Evolutionary conservation across 495 filamentous ascomycete species (phyloP).

Genomic region (Aspergillus nidulans): DNA sequence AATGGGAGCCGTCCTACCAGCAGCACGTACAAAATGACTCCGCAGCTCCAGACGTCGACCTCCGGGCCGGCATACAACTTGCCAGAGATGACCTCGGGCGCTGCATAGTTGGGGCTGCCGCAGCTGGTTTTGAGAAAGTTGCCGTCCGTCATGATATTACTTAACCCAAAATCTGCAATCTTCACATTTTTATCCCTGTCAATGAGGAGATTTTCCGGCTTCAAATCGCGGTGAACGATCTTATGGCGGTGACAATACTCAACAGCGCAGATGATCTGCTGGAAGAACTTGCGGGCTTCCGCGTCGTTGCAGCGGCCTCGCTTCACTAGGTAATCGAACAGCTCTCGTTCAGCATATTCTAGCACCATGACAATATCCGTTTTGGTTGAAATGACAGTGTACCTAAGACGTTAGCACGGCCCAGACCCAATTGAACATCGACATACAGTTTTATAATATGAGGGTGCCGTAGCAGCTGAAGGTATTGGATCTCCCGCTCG

Average conservation of each 20-base stretch:
- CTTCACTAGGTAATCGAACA: slow-evolving; percentile 95
- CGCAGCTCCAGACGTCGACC: slow-evolving; percentile 99
- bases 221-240: slow-evolving; percentile 95
- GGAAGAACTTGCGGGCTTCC: slow-evolving; percentile 92
- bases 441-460: slow-evolving; percentile 98
- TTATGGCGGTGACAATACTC: slow-evolving; percentile 99
- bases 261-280: slow-evolving; percentile 98
- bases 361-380: slow-evolving; percentile 98
- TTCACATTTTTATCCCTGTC: slow-evolving; percentile 95
- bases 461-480: slow-evolving; percentile 90
- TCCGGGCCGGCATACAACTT: slow-evolving; percentile 97
- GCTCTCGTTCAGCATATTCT: slow-evolving; percentile 91
- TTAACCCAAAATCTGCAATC: slow-evolving; percentile 96
- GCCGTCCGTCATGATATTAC: slow-evolving; percentile 99
- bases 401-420: slow-evolving; percentile 43
- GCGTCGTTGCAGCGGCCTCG: slow-evolving; percentile 85
- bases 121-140: slow-evolving; percentile 99
- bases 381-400: slow-evolving; percentile 91
- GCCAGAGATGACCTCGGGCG: slow-evolving; percentile 94
- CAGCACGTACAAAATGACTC: slow-evolving; percentile 95
- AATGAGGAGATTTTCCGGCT: slow-evolving; percentile 93
- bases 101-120: slow-evolving; percentile 96
- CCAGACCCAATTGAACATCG: background rate
- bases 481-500: slow-evolving; percentile 95
- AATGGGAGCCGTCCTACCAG: slow-evolving; percentile 89